Conservation (phyloP, 179 eudicot species). For the Gypsophila paniculata region DNA sequence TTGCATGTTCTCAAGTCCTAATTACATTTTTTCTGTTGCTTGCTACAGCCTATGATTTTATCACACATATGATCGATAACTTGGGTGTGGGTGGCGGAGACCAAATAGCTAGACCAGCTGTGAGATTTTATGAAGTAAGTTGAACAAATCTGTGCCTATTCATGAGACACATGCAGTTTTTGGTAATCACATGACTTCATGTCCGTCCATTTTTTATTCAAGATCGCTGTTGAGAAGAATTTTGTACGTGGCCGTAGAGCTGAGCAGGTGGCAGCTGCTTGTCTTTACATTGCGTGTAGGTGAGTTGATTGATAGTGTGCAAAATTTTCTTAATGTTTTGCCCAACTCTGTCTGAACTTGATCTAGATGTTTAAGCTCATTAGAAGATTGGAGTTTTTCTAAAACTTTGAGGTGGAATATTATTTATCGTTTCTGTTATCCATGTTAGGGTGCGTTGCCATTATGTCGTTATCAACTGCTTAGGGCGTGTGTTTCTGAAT, state of each 20-base stretch:
- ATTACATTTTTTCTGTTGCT: not conserved
- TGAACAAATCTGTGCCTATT: conserved; percentile 3
- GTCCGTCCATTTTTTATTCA: conserved; percentile 16
- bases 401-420: not conserved
- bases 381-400: not conserved
- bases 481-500: not conserved
- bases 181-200: conserved; percentile 10
- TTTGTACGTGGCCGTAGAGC: conserved; percentile 74
- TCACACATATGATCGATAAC: conserved; percentile 31
- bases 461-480: conserved; percentile 3
- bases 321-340: not conserved
- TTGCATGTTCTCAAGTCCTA: conserved; percentile 11
- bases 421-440: not conserved
- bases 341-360: not conserved
- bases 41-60: conserved; percentile 36
- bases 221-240: conserved; percentile 68
- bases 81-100: conserved; percentile 52
- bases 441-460: not conserved
- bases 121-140: conserved; percentile 49
- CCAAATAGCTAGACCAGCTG: conserved; percentile 40
- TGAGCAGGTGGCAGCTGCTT: conserved; percentile 70
- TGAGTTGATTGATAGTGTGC: conserved; percentile 28
- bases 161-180: not conserved
- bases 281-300: conserved; percentile 82
- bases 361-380: conserved; percentile 9